phyloP scores from a whole-genome alignment of 768 basidiomycete species.

The Strobilomyces dryophilus region DNA sequence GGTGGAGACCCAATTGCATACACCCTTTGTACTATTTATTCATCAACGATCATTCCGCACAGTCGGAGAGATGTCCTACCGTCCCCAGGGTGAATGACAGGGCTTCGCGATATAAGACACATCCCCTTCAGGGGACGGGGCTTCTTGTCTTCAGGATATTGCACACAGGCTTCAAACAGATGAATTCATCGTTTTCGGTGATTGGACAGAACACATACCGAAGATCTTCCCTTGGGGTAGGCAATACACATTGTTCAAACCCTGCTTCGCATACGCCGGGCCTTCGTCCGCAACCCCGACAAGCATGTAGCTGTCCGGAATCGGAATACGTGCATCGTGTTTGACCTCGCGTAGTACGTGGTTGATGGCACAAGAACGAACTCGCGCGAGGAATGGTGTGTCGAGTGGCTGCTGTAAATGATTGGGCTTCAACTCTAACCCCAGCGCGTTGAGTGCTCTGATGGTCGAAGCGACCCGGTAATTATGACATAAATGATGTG shows the following conservation, averaged over 20 bases:
- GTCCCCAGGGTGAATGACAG: constrained; percentile 74
- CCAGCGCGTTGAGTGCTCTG: constrained; percentile 41
- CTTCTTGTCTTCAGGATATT: constrained; percentile 42
- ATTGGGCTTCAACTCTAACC: constrained; percentile 45
- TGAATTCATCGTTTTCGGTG: background rate
- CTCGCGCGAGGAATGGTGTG: constrained; percentile 49
- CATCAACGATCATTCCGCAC: constrained; percentile 1
- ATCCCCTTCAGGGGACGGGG: constrained; percentile 25
- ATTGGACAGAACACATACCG: background rate
- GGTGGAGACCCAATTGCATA: constrained; percentile 70
- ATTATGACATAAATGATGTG: constrained; percentile 41
- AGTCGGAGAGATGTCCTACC: constrained; percentile 34
- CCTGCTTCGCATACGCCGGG: constrained; percentile 45
- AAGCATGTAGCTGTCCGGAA: constrained; percentile 64
- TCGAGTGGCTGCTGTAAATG: constrained; percentile 17
- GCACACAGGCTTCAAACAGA: constrained; percentile 39
- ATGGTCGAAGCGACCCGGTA: constrained; percentile 54
- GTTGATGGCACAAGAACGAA: constrained; percentile 57
- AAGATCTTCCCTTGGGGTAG: background rate
- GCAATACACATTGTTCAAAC: background rate
- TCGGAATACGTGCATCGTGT: constrained; percentile 66
- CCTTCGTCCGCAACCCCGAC: constrained; percentile 86
- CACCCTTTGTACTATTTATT: constrained; percentile 57
- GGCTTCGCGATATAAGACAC: constrained; percentile 65
- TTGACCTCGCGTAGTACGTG: constrained; percentile 72